Percentiles rank a stretch among this genome's conserved stretches.
These are phyloP conservation scores for Colletotrichum nymphaeae DNA, from an alignment of 2,329 filamentous ascomycete species.

Conservation along the genomic window DNA sequence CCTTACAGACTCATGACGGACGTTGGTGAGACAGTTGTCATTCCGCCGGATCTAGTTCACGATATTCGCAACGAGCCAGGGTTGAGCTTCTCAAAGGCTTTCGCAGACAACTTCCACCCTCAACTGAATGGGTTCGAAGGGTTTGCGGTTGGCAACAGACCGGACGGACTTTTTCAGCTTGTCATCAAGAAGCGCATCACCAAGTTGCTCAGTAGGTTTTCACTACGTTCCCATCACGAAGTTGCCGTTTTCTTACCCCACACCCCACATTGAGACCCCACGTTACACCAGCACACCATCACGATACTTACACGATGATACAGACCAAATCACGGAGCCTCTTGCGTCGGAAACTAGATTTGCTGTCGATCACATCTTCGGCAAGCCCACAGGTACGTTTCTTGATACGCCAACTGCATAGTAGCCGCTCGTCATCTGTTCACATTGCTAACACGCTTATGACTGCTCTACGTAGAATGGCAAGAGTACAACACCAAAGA, in stretches of 20 bases:
- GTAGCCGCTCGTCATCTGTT: too few relatives aligned
- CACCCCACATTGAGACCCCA: constrained; percentile 5
- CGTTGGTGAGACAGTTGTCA: constrained; percentile 36
- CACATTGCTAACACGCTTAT: neutral
- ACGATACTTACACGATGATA: neutral
- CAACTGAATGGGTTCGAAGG: constrained; percentile 36
- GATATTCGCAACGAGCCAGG: constrained; percentile 39
- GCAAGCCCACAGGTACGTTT: constrained; percentile 6
- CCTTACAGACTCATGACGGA: constrained; percentile 37
- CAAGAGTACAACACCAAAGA: constrained; percentile 13
- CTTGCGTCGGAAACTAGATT: constrained; percentile 23
- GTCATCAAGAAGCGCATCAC: constrained; percentile 38
- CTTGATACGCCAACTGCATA: neutral
- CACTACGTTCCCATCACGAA: neutral
- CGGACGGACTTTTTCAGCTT: constrained; percentile 23
- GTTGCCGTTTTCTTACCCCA: neutral
- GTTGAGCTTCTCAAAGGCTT: constrained; percentile 34
- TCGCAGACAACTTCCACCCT: constrained; percentile 27
- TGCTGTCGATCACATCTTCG: constrained; percentile 19
- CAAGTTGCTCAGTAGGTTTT: constrained; percentile 34
- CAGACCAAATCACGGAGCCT: constrained; percentile 30
- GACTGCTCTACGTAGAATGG: constrained; percentile 19
- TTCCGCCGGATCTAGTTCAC: constrained; percentile 36
- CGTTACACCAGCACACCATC: neutral
- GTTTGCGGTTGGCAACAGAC: neutral